A percentile compares a stretch with the other conserved stretches of the same genome.
phyloP scores from a whole-genome alignment of 2,329 filamentous ascomycete species.

The Claviceps arundinis region DNA sequence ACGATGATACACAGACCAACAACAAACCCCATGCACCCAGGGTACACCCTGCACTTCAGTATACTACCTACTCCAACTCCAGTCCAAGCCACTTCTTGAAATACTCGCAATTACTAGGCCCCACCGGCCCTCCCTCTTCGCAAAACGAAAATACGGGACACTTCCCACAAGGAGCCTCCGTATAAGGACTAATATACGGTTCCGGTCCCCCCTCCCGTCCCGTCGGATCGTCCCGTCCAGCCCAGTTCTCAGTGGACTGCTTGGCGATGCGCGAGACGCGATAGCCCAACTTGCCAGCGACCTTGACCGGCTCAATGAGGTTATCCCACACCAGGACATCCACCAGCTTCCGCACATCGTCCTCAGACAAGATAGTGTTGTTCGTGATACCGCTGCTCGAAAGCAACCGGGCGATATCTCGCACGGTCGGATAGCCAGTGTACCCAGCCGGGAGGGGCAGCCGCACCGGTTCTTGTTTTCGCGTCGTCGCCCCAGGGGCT shows the following conservation, averaged over 20 bases:
- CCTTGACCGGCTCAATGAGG: slow-evolving; percentile 54
- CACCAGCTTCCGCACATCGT: slow-evolving; percentile 72
- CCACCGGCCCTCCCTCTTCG: slow-evolving; percentile 80
- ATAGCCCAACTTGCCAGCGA: slow-evolving; percentile 37
- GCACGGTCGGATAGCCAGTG: slow-evolving; percentile 65
- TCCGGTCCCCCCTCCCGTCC: slow-evolving; percentile 26
- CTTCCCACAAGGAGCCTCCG: slow-evolving; percentile 77
- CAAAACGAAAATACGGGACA: slow-evolving; percentile 93
- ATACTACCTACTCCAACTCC: slow-evolving; percentile 14
- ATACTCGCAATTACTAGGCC: slow-evolving; percentile 80
- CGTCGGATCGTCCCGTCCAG: slow-evolving; percentile 23
- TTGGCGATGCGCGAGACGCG: slow-evolving; percentile 37
- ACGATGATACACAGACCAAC: neutral
- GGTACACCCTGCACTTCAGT: neutral
- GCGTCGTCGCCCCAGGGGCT: neutral
- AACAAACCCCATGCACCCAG: neutral
- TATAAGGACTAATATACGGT: slow-evolving; percentile 55
- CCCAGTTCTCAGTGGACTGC: slow-evolving; percentile 28
- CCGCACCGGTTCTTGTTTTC: slow-evolving; percentile 23
- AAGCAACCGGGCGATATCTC: slow-evolving; percentile 64
- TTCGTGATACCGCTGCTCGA: slow-evolving; percentile 56
- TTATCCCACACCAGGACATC: slow-evolving; percentile 85
- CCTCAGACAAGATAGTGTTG: slow-evolving; percentile 55
- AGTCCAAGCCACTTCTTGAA: slow-evolving; percentile 69
- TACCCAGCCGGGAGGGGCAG: slow-evolving; percentile 52